Percentiles rank a stretch among this genome's conserved stretches.
phyloP scores from a whole-genome alignment of 2,329 filamentous ascomycete species.

The Plectosphaerella sp. region DNA sequence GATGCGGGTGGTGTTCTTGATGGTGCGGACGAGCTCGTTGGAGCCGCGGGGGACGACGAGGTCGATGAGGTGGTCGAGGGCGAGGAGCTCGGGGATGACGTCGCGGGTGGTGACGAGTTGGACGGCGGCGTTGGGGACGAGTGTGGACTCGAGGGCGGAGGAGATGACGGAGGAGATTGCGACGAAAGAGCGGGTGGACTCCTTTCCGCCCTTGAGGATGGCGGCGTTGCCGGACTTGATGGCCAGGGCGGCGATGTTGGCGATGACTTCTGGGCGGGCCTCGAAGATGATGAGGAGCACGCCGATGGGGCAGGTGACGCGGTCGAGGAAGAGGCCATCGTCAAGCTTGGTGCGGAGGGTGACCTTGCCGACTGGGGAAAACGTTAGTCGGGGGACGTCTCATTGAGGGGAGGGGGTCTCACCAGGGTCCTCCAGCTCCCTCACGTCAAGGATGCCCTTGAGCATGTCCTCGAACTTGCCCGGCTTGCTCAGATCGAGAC shows the following conservation, averaged over 20 bases:
- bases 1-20: slow-evolving; percentile 88
- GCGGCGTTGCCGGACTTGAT: slow-evolving; percentile 97
- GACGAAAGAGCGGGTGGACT: slow-evolving; percentile 91
- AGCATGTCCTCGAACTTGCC: slow-evolving; percentile 99
- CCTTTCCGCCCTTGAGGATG: slow-evolving; percentile 93
- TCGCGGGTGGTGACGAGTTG: slow-evolving; percentile 94
- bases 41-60: slow-evolving; percentile 90
- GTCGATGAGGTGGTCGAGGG: slow-evolving; percentile 83
- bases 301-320: slow-evolving; percentile 90
- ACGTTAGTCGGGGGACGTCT: not conserved
- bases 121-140: slow-evolving; percentile 80
- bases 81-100: slow-evolving; percentile 81
- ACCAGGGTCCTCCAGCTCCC: slow-evolving; percentile 81
- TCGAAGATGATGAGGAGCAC: slow-evolving; percentile 99
- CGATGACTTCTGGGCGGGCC: slow-evolving; percentile 94
- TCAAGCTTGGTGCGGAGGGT: slow-evolving; percentile 82
- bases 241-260: slow-evolving; percentile 92
- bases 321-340: slow-evolving; percentile 78
- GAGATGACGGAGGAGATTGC: slow-evolving; percentile 86
- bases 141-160: slow-evolving; percentile 63
- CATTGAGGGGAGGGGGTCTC: slow-evolving; percentile 25
- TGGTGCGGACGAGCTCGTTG: slow-evolving; percentile 84
- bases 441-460: slow-evolving; percentile 86
- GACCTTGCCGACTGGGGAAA: slow-evolving; percentile 67
- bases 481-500: slow-evolving; percentile 77